These are phyloP conservation scores for Neodidymelliopsis sp. DNA, from an alignment of 2,329 filamentous ascomycete species.

Conservation along the genomic window DNA sequence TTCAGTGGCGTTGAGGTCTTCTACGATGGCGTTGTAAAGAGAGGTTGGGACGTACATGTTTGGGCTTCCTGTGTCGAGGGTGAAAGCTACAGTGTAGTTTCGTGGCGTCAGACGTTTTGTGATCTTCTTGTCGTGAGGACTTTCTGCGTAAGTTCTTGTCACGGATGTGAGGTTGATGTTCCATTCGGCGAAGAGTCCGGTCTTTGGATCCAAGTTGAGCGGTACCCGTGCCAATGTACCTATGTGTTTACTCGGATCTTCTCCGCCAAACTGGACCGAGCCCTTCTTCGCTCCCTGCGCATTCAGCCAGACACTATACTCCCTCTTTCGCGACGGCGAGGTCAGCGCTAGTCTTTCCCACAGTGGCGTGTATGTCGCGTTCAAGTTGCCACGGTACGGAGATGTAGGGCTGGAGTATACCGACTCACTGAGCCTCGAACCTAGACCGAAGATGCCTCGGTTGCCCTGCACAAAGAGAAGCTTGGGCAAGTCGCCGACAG, in stretches of 20 bases:
- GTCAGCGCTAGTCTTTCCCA: neutral
- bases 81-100: conserved; percentile 1
- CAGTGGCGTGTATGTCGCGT: neutral
- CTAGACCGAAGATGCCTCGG: conserved; percentile 23
- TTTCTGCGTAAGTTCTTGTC: neutral
- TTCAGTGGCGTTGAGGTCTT: conserved; percentile 13
- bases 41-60: conserved; percentile 26
- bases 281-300: neutral
- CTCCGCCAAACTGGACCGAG: conserved; percentile 1
- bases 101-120: neutral
- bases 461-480: conserved; percentile 9
- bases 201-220: neutral
- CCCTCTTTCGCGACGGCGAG: neutral
- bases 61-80: conserved; percentile 22
- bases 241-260: neutral
- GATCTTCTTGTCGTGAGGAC: neutral
- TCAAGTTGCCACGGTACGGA: neutral
- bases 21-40: conserved; percentile 16
- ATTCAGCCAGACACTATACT: conserved; percentile 6
- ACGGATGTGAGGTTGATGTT: conserved; percentile 2
- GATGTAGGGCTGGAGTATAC: neutral
- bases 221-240: neutral
- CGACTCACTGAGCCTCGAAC: conserved; percentile 4
- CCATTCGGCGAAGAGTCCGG: neutral
- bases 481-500: conserved; percentile 12